Base-by-base conservation (phyloP, 2,329 filamentous ascomycete species). In the Zymoseptoria brevis region DNA sequence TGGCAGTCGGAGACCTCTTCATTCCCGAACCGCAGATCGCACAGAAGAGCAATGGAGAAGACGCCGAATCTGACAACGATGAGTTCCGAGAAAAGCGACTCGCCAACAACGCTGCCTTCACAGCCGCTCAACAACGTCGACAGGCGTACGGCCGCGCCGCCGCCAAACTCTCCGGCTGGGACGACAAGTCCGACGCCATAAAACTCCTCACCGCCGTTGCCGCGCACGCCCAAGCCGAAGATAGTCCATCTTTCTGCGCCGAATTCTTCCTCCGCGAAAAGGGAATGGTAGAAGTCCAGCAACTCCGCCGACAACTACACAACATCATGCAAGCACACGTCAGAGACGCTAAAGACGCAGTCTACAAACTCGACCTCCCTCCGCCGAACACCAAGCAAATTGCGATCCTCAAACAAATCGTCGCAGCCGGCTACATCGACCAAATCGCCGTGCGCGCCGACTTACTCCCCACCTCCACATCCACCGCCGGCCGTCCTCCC, bases 401-500 rank as follows among this genome's bases (percentile, higher is more conserved):
- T 26, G 86, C 86, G 53, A 85, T 90, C 0, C 79, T 99, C 26
- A 96, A 95, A 73, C 90, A 96, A 71, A 95, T 97, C 76, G 86
- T 90, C 21, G 90, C 93, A 0, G 88, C 90, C 0, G 94, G 93
- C 0, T 97, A 96, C 76, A 85, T 97, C 69, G 94, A 99, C 74
- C 89, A 96, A 66, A 83, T 99, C 49, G 94, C 94, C 52, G 91
- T 97, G 66, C 89, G 94, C 61, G 90, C 89, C 3, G 93, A 99
- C 73, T 79, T 90, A n/a, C 81, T 90, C 8, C 63, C 89, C 0
- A 86, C 87, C 0, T 85, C 87, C 62, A 57, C 59, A 1, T 11
- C 50, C 7, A 62, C 63, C 4, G 53, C 60, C 56, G 75, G 79
- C 52, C 81, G 87, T 19, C 90, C 88, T 62, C 89, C 92, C 0